These are phyloP conservation scores for Mycena chlorophos DNA, from an alignment of 768 basidiomycete genomes.

Conservation along the genomic window DNA sequence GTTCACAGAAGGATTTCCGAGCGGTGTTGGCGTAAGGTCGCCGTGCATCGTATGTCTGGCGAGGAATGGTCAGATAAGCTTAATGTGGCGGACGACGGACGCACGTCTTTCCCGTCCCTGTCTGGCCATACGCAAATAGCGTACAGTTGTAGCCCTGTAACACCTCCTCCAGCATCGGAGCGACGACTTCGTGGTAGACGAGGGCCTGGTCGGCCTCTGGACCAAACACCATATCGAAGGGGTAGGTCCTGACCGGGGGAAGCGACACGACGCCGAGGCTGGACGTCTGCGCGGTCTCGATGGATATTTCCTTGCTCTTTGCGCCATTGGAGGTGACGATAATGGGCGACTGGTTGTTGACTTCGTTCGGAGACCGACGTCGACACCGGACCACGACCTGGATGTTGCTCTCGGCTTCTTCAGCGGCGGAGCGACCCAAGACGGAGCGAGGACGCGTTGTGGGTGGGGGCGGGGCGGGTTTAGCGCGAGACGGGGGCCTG, in stretches of 20 bases:
- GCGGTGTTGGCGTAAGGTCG: constrained; percentile 76
- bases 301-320: constrained; percentile 71
- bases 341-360: constrained; percentile 82
- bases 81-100: constrained; percentile 31
- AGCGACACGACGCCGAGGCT: constrained; percentile 72
- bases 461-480: constrained; percentile 35
- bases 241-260: constrained; percentile 83
- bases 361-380: constrained; percentile 81
- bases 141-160: constrained; percentile 95
- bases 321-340: constrained; percentile 81
- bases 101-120: constrained; percentile 97
- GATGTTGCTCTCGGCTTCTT: constrained; percentile 73
- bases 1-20: constrained; percentile 83
- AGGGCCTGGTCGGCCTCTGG: constrained; percentile 94
- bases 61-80: constrained; percentile 2
- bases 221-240: constrained; percentile 94
- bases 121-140: constrained; percentile 97
- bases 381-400: constrained; percentile 92
- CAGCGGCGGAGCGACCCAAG: constrained; percentile 47
- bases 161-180: constrained; percentile 92
- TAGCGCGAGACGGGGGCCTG: constrained; percentile 54
- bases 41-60: constrained; percentile 97
- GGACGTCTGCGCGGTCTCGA: constrained; percentile 76
- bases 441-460: constrained; percentile 49
- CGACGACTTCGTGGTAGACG: constrained; percentile 92